Percentiles rank a stretch among this genome's conserved stretches.
Conservation (phyloP, 2,329 filamentous ascomycete species). For the Colletotrichum neosansevieriae region DNA sequence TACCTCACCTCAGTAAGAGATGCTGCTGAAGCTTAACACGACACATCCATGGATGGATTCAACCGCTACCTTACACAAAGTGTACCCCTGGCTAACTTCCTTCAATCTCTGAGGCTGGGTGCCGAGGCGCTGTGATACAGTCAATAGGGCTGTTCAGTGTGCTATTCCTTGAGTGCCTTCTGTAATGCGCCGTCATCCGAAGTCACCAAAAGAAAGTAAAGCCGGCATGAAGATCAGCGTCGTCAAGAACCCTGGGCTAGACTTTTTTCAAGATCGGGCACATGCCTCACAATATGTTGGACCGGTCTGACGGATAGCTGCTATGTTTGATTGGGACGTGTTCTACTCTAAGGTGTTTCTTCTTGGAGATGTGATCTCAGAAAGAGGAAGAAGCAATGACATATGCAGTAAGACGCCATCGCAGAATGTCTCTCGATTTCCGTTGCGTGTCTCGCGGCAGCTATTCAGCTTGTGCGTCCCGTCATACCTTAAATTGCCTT, state of each 20-base stretch:
- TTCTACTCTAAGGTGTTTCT: constrained; percentile 23
- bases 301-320: constrained; percentile 27
- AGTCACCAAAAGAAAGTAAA: background rate
- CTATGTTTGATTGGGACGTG: constrained; percentile 21
- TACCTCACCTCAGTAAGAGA: too few species aligned
- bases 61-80: too few species aligned
- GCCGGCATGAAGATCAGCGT: background rate
- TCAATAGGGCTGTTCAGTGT: constrained; percentile 7
- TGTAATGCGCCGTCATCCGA: too few species aligned
- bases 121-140: background rate
- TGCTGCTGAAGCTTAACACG: too few species aligned
- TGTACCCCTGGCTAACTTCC: too few species aligned
- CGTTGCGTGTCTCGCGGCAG: constrained; percentile 31
- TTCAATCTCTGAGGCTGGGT: too few species aligned
- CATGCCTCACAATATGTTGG: constrained; percentile 11
- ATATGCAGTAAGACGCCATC: constrained; percentile 33
- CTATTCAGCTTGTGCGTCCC: constrained; percentile 1
- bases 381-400: constrained; percentile 27
- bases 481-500: background rate
- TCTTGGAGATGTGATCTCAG: constrained; percentile 15
- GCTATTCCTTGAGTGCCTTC: too few species aligned
- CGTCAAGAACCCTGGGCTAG: background rate
- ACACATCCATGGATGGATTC: too few species aligned
- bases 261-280: background rate
- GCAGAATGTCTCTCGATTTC: constrained; percentile 33